Evolutionary conservation across 768 basidiomycete genomes (phyloP).

Genomic region (Hypholoma fasciculare): DNA sequence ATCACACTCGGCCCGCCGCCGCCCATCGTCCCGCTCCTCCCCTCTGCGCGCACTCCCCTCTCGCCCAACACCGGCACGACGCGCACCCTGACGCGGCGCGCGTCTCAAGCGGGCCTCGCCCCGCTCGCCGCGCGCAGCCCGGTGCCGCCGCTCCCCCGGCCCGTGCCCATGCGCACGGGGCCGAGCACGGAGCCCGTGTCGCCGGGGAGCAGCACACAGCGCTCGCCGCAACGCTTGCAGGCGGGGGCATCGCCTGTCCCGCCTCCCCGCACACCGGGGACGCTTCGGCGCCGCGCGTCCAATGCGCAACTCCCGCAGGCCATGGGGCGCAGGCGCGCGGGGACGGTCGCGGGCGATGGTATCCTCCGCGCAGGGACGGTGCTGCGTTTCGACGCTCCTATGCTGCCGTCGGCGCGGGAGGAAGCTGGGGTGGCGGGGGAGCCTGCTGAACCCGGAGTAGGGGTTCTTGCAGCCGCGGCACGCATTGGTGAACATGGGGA

Average conservation of each 20-base stretch:
- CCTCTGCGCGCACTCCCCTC: slow-evolving; percentile 12
- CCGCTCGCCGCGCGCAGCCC: background rate
- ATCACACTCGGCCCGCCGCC: slow-evolving; percentile 4
- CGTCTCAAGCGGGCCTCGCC: background rate
- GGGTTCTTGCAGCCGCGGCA: background rate
- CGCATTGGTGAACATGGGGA: background rate
- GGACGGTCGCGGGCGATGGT: background rate
- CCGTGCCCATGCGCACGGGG: background rate
- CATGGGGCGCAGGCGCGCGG: background rate
- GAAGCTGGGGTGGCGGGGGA: background rate
- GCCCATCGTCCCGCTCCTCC: slow-evolving; percentile 6
- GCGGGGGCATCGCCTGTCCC: background rate
- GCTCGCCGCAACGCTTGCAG: background rate
- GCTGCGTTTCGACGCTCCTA: background rate
- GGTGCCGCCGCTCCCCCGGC: background rate
- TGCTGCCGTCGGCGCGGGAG: background rate
- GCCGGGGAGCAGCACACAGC: background rate
- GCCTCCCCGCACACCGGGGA: background rate
- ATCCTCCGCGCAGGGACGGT: background rate
- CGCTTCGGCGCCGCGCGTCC: background rate
- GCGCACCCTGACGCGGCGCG: background rate
- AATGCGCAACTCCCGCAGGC: background rate
- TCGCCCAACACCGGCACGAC: slow-evolving; percentile 6
- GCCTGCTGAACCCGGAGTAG: background rate
- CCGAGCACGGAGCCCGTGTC: background rate